phyloP scores from a whole-genome alignment of 2,329 filamentous ascomycete species.

The Sporothrix variecibatus region DNA sequence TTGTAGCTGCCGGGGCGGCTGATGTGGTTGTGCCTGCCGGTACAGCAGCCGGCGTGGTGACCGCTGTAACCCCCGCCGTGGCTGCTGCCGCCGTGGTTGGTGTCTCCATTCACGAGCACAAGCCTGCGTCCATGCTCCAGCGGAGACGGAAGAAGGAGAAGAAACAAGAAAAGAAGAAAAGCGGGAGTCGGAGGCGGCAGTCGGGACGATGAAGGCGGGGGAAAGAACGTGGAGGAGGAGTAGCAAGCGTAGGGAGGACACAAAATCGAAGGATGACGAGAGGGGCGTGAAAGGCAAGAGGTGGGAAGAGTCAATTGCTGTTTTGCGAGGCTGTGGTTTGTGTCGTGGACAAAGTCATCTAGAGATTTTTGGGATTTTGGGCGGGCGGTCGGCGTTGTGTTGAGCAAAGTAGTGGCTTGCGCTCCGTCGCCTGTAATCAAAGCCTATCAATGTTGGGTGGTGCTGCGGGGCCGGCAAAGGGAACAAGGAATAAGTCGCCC shows the following conservation, averaged over 20 bases:
- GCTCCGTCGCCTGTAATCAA: slow-evolving; percentile 10
- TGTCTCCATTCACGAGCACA: slow-evolving; percentile 19
- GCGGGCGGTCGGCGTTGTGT: slow-evolving; percentile 6
- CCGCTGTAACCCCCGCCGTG: not conserved
- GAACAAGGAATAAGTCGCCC: not conserved
- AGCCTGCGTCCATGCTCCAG: slow-evolving; percentile 13
- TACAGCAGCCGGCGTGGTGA: not conserved
- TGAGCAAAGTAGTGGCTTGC: not conserved
- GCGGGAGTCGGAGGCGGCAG: not conserved
- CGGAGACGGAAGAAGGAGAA: not conserved
- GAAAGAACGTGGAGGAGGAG: not conserved
- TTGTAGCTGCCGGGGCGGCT: not conserved
- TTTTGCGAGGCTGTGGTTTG: slow-evolving; percentile 7
- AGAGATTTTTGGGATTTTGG: not conserved
- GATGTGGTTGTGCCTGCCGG: not conserved
- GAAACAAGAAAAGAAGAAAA: not conserved
- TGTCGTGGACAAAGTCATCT: not conserved
- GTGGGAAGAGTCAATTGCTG: not conserved
- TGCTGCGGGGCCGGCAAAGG: not conserved
- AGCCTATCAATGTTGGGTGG: not conserved
- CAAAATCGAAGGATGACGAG: not conserved
- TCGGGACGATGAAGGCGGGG: not conserved
- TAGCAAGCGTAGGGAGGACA: not conserved
- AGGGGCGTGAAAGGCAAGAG: not conserved
- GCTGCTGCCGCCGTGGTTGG: slow-evolving; percentile 16